Base-by-base conservation (phyloP, 2,329 filamentous ascomycete species). In the Xylariaceae sp. region DNA sequence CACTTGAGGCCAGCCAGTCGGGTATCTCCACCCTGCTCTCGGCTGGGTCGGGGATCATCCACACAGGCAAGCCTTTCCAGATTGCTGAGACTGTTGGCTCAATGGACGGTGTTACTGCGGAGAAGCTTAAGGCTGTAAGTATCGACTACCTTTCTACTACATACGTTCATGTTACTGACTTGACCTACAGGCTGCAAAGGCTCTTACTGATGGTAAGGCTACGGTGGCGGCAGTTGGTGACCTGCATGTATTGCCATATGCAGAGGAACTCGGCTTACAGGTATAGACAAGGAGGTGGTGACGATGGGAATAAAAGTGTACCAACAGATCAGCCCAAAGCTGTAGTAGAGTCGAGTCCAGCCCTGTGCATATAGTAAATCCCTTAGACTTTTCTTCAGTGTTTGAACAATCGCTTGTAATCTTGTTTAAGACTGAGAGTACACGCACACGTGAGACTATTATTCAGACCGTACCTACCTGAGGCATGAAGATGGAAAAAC, bases 211-310 rank as follows among this genome's bases (percentile, higher is more conserved):
- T 54, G 82, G 81, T 68, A 97, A 90, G 78, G 90, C 91, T 38
- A 85, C 88, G 40, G 87, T 96, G 50, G 85, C 89, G 49, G 78
- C 88, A 44, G 89, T 97, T 49, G 93, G 93, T 66, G 93, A 98
- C 65, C 78, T 98, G 57, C 85, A 88, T 68, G 78, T 85, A 59
- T 81, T 98, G 63, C 93, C 93, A 43, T 98, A 85, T 64, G 93
- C 89, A 53, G 87, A 90, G 71, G 93, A 98, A 64, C 76, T 98
- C 65, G 94, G 91, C 57, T 79, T 98, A 64, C 88, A 84, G 66
- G 89, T 95, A 79, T 98, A 94, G 79, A 80, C 34, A 45, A 50
- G 50, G 17, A 13, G 50, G 15, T 13, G 50, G 53, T n/a, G n/a
- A n/a, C n/a, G n/a, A 44, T 49, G 42, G 44, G 43, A 61, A 61